Base-by-base conservation (phyloP, 352 stramenopile species). In the Detonula confervacea region DNA sequence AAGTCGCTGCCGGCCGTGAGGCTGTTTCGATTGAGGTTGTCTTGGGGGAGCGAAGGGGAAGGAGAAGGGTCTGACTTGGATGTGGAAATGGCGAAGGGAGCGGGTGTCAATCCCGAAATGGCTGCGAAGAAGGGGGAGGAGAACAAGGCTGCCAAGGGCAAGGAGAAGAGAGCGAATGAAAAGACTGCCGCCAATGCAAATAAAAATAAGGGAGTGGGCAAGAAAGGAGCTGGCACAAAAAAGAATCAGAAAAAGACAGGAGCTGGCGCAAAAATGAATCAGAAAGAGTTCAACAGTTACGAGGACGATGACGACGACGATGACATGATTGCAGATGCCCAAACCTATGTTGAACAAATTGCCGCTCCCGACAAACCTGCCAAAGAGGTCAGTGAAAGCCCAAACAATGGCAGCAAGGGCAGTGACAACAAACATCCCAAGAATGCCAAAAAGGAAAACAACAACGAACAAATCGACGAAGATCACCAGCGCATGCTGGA, bases 21-120 rank as follows among this genome's bases (percentile, higher is more conserved):
- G 46, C 61, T 92, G 47, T 92, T 90, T 67, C 44, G 81, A 42
- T 54, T 92, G 22, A 54, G 71, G 62, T 77, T 85, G 61, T 64
- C 42, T 62, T 74, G 37, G 39, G 54, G 47, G 8, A 22, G 47
- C 20, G 18, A 57, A 12, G 24, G 4, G 7, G 8, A n/a, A n/a
- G n/a, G n/a, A n/a, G n/a, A n/a, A n/a, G n/a, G n/a, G n/a, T n/a
- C n/a, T n/a, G n/a, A n/a, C n/a, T n/a, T 44, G 4, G 37, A 22
- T 18, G 8, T 18, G 47, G 54, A 25, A 51, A n/a, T 42, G 22
- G 27, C 37, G 35, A 14, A 16, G 24, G 57, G 9, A 35, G n/a
- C 11, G n/a, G 3, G 5, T 24, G 14, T n/a, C 1, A 64, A 0
- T 71, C 24, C 39, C 7, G 30, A 12, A 60, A 52, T 44, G 20